Evolutionary conservation across 106 monocot species (phyloP).

Genomic region (Dendrobium catenatum): DNA sequence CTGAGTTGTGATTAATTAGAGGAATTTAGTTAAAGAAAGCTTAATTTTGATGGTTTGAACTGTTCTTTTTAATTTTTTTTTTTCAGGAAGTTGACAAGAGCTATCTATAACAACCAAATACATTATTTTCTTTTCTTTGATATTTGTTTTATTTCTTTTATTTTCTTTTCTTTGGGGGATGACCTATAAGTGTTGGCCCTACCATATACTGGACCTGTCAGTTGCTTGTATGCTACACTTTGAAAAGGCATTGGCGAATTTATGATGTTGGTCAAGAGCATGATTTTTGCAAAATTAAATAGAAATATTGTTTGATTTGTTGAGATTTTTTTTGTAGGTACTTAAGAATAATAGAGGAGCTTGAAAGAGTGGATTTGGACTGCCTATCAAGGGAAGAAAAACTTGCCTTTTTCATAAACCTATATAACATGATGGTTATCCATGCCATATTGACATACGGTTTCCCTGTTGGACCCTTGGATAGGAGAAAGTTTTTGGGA

Average conservation of each 20-base stretch:
- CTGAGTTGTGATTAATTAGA: neutral
- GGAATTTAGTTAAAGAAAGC: neutral
- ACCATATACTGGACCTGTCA: neutral
- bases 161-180: neutral
- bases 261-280: no score
- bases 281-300: no score
- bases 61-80: neutral
- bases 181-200: neutral
- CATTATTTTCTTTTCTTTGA: neutral
- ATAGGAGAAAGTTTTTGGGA: conserved; percentile 68
- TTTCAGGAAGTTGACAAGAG: neutral
- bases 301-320: neutral
- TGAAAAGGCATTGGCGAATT: no score
- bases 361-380: conserved; percentile 76
- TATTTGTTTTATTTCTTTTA: neutral
- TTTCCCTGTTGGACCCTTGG: conserved; percentile 52
- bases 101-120: neutral
- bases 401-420: conserved; percentile 88
- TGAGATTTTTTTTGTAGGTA: conserved; percentile 36
- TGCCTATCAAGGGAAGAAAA: conserved; percentile 76
- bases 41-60: neutral
- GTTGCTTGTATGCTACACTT: no score
- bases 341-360: conserved; percentile 72
- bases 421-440: conserved; percentile 92
- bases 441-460: conserved; percentile 73